Percentiles rank a stretch among this genome's conserved stretches.
Evolutionary conservation across 148 eudicot species (phyloP).

Genomic region (Vaccinium darrowii): DNA sequence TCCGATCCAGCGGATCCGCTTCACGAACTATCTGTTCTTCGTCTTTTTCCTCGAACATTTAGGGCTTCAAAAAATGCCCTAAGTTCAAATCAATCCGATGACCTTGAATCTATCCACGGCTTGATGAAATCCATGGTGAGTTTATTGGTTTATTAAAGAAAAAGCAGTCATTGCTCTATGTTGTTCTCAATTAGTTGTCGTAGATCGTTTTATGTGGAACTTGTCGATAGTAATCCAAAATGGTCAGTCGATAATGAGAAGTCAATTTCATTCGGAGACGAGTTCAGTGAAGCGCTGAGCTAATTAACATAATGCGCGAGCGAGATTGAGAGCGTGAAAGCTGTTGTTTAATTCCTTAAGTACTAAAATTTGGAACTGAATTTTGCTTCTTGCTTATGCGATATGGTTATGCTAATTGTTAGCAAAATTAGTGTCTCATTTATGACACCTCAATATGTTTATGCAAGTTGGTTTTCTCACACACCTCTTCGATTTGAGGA

Average conservation of each 20-base stretch:
- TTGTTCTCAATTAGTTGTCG: background rate
- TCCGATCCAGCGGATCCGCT: conserved; percentile 24
- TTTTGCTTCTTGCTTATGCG: background rate
- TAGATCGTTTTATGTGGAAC: background rate
- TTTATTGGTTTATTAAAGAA: background rate
- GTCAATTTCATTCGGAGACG: background rate
- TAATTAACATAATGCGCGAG: too few species aligned
- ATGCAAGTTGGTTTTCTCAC: background rate
- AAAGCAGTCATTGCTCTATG: background rate
- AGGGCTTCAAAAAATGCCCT: background rate
- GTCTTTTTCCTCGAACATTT: conserved; percentile 26
- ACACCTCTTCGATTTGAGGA: background rate
- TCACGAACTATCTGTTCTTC: background rate
- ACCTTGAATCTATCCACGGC: conserved; percentile 34
- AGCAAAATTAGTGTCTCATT: background rate
- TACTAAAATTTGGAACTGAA: background rate
- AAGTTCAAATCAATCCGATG: background rate
- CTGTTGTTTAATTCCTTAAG: too few species aligned
- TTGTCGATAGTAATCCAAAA: background rate
- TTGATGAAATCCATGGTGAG: conserved; percentile 47
- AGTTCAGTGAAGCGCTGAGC: background rate
- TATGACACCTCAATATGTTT: background rate
- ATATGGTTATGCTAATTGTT: background rate
- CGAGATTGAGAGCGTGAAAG: too few species aligned
- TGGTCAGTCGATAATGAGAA: background rate